A percentile compares a stretch with the other conserved stretches of the same genome.
phyloP scores from a whole-genome alignment of 1,139 yeast species.

The Magnusiomyces tetraspermus region DNA sequence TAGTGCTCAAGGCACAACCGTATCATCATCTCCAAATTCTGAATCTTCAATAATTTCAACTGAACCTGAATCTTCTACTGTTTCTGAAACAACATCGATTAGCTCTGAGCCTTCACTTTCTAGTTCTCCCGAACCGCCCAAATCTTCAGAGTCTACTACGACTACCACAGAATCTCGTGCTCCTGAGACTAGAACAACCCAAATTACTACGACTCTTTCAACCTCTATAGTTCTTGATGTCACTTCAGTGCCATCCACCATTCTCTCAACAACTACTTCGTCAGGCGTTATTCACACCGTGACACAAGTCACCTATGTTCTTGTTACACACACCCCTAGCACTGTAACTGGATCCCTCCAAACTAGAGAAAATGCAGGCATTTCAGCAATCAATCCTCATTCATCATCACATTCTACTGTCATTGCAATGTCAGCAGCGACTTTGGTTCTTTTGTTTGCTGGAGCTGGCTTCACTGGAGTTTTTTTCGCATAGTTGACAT shows the following conservation, averaged over 20 bases:
- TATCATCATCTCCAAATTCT: not conserved
- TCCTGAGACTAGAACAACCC: not conserved
- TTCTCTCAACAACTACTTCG: not conserved
- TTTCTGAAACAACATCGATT: not conserved
- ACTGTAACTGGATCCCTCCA: constrained; percentile 23
- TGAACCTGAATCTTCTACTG: not conserved
- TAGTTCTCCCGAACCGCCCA: not conserved
- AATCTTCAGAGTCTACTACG: not conserved
- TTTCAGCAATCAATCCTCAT: constrained; percentile 15
- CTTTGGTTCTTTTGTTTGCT: not conserved
- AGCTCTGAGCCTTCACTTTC: not conserved
- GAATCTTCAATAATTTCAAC: not conserved
- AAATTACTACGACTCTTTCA: not conserved
- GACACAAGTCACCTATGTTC: constrained; percentile 2
- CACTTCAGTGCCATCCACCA: not conserved
- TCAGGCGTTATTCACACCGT: constrained; percentile 1
- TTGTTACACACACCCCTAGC: constrained; percentile 20
- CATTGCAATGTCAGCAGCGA: not conserved
- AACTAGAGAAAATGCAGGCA: constrained; percentile 29
- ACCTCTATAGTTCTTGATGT: not conserved
- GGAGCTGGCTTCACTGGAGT: not conserved
- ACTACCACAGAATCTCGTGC: not conserved
- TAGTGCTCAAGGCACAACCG: not conserved
- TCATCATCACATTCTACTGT: not conserved
- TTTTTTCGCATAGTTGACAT: not conserved